Evolutionary conservation across 2,329 filamentous ascomycete genomes (phyloP), one percentile per base, ranked within the genome.

Genomic region (Uncinocarpus reesii): DNA sequence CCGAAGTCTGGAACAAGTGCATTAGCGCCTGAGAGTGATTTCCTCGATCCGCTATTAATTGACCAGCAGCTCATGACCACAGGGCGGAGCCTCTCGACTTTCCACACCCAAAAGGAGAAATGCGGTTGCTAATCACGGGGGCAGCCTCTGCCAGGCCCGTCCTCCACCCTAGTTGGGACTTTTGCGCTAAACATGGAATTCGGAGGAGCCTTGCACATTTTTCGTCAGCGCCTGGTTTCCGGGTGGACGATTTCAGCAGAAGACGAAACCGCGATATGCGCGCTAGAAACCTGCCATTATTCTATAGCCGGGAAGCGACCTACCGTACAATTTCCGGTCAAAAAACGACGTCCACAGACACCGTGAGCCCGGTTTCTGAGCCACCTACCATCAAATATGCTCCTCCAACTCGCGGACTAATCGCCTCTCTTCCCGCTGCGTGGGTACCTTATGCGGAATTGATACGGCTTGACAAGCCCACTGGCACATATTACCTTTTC

Each of bases 371-470:
- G 41, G 15, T 16, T 24, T 18, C 47, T 6, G 24, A 47, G 8
- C 32, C 34, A 29, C 23, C 48, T 26, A 20, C 45, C 40, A 44
- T 59, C 34, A 62, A 61, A 49, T 74, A 75, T 55, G 61, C 57
- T n/a, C 67, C 67, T 10, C 72, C 72, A 1, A 67, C 62, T 15
- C 70, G 59, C 2, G 72, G 72, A 4, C 42, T 75, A 15, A 55
- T 75, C 42, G 68, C 71, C 10, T 62, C 57, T 34, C 56, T 77
- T 7, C 74, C 74, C 1, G 56, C 54, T 5, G 67, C 70, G 55
- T 77, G 73, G 72, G 66, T 77, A 31, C 75, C 75, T 2, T 78
- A 77, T 55, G 72, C 68, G 20, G 68, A 79, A 56, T 63, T 78
- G 11, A 66, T 75, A 46, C 74, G 75, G 13, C 61, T 78, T 44